Evolutionary conservation across 176 grass and related monocot species (phyloP), one percentile per base, ranked within the genome.

Genomic region (Avena eriantha): DNA sequence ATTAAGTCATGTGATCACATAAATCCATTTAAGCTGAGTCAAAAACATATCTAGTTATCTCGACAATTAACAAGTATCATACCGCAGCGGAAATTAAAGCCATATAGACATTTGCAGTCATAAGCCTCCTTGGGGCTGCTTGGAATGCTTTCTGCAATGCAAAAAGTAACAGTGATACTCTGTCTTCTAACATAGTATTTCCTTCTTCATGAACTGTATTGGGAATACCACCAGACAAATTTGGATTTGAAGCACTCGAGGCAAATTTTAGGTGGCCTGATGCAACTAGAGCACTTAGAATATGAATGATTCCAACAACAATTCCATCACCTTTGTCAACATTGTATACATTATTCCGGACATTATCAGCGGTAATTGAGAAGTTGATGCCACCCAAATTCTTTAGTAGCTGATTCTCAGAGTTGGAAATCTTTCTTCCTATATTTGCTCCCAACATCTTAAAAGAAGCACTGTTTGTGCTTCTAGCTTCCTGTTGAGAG

Each of bases 131-230:
- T 41, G 91, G 90, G 55, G 92, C 92, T 78, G 96, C 88, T 87
- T 98, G 93, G 73, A 98, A 92, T 75, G 94, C 90, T 89, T 98
- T 96, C 82, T 98, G 96, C 56, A 98, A 89, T 80, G 96, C 96
- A 92, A 98, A 98, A 49, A 96, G 92, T 81, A 98, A 76, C 82
- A 98, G 78, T 6, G 92, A 84, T 35, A 91, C 82, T 87, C 85
- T 98, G 63, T 98, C 96, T 81, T 98, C 93, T 47, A 87, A 91
- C 89, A 94, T 78, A 41, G 76, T 73, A 88, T 84, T 95, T 87
- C 95, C 93, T 83, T 96, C 95, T 89, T 93, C 92, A 90, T 84
- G 58, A 87, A 81, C 47, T 53, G 81, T 84, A 8, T 76, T 86
- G 69, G 84, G 83, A 92, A 88, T 47, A 83, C 82, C 86, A 88